Base-by-base conservation (phyloP, 2,329 filamentous ascomycete species). In the Aureobasidium musti region DNA sequence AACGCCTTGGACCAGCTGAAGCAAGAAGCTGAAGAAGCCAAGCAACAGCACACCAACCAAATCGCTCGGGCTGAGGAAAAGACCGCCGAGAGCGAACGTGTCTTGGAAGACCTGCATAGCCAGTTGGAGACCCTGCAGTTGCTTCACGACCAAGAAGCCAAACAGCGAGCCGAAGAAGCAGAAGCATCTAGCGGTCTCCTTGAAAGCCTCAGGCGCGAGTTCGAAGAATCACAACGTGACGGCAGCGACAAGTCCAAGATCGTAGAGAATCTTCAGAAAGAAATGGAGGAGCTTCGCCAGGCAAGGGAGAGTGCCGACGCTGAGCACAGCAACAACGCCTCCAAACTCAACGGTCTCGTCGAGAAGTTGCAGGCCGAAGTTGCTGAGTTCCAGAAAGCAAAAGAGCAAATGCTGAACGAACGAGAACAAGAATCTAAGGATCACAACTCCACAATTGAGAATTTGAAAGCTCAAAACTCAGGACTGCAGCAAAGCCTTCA, bases 191-290 rank as follows among this genome's bases (percentile, higher is more conserved):
- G 21, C 43, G 30, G 10, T 33, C 41, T 68, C 5, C 54, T 71
- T 23, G 53, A 67, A 19, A 61, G 56, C 4, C 45, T 70, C 10
- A 70, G 59, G n/a, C 35, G n/a, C 2, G 39, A 71, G 23, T 49
- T 71, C 1, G 53, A 68, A 33, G 26, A 52, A 21, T 45, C 68
- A 43, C 70, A 73, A 50, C 66, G 70, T 21, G 68, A 71, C 28
- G 73, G 70, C 35, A 68, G 41, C 13, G 69, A 71, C 45, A 69
- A 69, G n/a, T 66, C 67, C 26, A 53, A 67, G 19, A 65, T 70
- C 13, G 67, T 71, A 5, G 68, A 71, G 35, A 64, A 57, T 4
- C 54, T 72, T 1, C 70, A 72, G 53, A 61, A 63, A 33, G 68
- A 71, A 41, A 21, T 71, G 33, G 45, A 65, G n/a, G 65, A 66